These are phyloP conservation scores for Microcos paniculata DNA, from an alignment of 345 rosid genomes.

Conservation along the genomic window DNA sequence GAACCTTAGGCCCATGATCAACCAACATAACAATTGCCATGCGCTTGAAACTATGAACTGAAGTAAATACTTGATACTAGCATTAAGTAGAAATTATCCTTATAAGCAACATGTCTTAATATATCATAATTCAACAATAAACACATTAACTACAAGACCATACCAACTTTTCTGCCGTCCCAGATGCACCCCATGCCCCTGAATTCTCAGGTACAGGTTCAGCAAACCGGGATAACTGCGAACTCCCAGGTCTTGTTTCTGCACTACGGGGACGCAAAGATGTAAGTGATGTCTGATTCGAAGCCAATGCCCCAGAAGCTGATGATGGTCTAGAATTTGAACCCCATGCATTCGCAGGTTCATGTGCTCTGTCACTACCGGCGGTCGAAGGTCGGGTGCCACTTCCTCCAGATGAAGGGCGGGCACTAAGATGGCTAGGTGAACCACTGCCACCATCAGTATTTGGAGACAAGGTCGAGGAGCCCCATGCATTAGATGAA, in stretches of 20 bases:
- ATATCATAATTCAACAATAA: neutral
- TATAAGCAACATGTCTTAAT: neutral
- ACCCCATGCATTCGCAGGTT: slow-evolving; percentile 64
- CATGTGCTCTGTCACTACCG: slow-evolving; percentile 76
- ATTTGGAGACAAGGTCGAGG: slow-evolving; percentile 66
- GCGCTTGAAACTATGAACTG: neutral
- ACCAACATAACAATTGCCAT: neutral
- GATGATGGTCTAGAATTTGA: slow-evolving; percentile 93
- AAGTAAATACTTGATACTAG: neutral
- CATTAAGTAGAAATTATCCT: neutral
- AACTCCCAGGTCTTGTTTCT: slow-evolving; percentile 98
- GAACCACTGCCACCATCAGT: slow-evolving; percentile 75
- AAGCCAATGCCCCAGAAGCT: slow-evolving; percentile 79
- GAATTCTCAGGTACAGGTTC: slow-evolving; percentile 71
- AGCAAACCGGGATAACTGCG: slow-evolving; percentile 97
- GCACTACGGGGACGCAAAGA: slow-evolving; percentile 95
- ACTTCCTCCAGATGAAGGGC: slow-evolving; percentile 95
- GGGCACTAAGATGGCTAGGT: slow-evolving; percentile 74
- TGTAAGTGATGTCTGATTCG: slow-evolving; percentile 63
- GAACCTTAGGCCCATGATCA: neutral
- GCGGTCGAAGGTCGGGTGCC: slow-evolving; percentile 95
- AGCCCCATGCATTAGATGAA: slow-evolving; percentile 88
- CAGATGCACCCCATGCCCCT: slow-evolving; percentile 54
- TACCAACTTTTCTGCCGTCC: slow-evolving; percentile 67
- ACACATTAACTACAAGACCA: slow-evolving; percentile 15